Percentiles rank a stretch among this genome's conserved stretches.
These are phyloP conservation scores for Melanopsichium pennsylvanicum DNA, from an alignment of 1,284 basidiomycete species.

Conservation along the genomic window DNA sequence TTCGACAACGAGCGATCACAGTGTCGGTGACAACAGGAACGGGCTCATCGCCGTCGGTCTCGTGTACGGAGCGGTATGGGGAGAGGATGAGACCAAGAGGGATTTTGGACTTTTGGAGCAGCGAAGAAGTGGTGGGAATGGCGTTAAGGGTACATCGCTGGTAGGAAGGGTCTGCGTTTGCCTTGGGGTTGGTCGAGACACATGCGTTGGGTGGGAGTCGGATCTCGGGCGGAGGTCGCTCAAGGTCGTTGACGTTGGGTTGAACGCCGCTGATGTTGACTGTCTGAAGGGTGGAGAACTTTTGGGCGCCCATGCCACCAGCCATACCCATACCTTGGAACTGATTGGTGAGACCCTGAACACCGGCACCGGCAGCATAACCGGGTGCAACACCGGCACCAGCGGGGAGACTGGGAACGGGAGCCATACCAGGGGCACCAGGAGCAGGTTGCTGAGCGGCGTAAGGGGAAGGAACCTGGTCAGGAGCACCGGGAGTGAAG, in stretches of 20 bases:
- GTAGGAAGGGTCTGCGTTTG: slow-evolving; percentile 89
- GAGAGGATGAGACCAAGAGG: slow-evolving; percentile 90
- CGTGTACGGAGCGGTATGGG: slow-evolving; percentile 82
- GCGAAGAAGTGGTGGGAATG: slow-evolving; percentile 88
- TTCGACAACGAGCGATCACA: slow-evolving; percentile 94
- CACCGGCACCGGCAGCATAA: slow-evolving; percentile 39
- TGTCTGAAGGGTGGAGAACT: slow-evolving; percentile 50
- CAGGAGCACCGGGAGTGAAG: slow-evolving; percentile 49
- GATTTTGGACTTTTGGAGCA: slow-evolving; percentile 90
- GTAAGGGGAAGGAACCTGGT: slow-evolving; percentile 31
- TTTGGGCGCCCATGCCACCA: slow-evolving; percentile 62
- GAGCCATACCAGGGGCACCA: slow-evolving; percentile 31
- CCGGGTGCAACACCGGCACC: slow-evolving; percentile 25
- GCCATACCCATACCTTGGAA: slow-evolving; percentile 85
- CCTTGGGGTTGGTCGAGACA: slow-evolving; percentile 79
- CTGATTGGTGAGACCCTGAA: slow-evolving; percentile 80
- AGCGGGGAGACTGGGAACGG: slow-evolving; percentile 9
- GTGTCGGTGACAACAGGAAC: slow-evolving; percentile 91
- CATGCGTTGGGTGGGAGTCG: slow-evolving; percentile 82
- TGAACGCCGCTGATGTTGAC: slow-evolving; percentile 58
- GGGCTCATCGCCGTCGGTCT: slow-evolving; percentile 71
- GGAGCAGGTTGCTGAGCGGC: slow-evolving; percentile 30
- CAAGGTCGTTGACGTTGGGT: slow-evolving; percentile 83
- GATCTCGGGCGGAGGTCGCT: slow-evolving; percentile 84
- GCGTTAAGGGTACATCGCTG: slow-evolving; percentile 91